Evolutionary conservation across 108 stramenopile species (phyloP).

Genomic region (Stephanodiscus minutulus): DNA sequence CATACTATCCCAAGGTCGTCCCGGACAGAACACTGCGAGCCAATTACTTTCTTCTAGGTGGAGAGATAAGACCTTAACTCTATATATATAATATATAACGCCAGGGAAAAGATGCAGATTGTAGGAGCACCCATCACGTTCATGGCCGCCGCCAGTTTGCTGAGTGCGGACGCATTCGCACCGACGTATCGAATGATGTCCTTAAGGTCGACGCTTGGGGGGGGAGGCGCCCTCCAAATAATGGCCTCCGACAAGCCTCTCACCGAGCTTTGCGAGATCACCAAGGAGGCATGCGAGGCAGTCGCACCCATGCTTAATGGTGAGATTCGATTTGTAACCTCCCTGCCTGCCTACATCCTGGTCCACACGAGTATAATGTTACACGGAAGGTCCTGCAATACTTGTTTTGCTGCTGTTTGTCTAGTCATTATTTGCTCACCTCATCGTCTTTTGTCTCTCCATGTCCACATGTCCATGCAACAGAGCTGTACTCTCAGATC

Average conservation of each 20-base stretch:
- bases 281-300: slow-evolving; percentile 38
- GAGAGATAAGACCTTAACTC: not conserved
- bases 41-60: no score
- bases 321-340: not conserved
- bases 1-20: no score
- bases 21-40: no score
- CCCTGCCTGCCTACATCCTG: not conserved
- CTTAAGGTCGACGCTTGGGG: not conserved
- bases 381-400: no score
- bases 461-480: no score
- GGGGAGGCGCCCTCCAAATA: slow-evolving; percentile 3
- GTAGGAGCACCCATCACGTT: not conserved
- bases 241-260: slow-evolving; percentile 19
- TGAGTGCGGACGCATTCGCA: slow-evolving; percentile 1
- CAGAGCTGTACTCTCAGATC: slow-evolving; percentile 35
- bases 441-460: not conserved
- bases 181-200: not conserved
- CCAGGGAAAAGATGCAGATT: slow-evolving; percentile 9
- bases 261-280: slow-evolving; percentile 27
- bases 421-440: no score
- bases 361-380: not conserved
- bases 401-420: no score
- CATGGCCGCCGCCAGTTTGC: slow-evolving; percentile 6
- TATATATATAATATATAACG: no score
- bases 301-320: slow-evolving; percentile 28